These are phyloP conservation scores for Sistotremastrum niveocremeum DNA, from an alignment of 768 basidiomycete genomes.

Conservation along the genomic window DNA sequence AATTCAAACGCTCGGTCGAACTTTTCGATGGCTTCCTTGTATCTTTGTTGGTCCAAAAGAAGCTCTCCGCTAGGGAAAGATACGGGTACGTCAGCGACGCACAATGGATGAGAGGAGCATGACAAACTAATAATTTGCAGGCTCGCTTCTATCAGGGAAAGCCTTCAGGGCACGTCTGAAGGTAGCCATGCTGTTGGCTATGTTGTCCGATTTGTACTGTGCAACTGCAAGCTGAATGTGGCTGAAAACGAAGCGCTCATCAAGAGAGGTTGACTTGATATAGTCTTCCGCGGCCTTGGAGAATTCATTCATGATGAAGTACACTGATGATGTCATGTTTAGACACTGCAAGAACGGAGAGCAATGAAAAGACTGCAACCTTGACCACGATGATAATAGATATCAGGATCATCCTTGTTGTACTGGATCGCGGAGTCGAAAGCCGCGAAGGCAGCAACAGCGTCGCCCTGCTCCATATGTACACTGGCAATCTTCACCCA, in stretches of 20 bases:
- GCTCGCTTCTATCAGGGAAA: constrained; percentile 82
- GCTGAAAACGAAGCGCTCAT: constrained; percentile 84
- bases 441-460: constrained; percentile 70
- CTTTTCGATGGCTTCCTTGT: constrained; percentile 78
- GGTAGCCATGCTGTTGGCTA: constrained; percentile 75
- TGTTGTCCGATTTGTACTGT: constrained; percentile 78
- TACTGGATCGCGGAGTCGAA: constrained; percentile 82
- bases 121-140: constrained; percentile 87
- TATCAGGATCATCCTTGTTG: constrained; percentile 80
- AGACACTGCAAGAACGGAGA: constrained; percentile 1
- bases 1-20: constrained; percentile 87
- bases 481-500: constrained; percentile 96
- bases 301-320: constrained; percentile 92
- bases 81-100: background rate
- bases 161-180: constrained; percentile 75
- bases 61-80: constrained; percentile 65
- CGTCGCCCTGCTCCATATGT: constrained; percentile 88
- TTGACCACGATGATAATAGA: constrained; percentile 98
- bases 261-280: constrained; percentile 76
- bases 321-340: constrained; percentile 33
- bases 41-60: constrained; percentile 81
- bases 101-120: background rate
- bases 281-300: constrained; percentile 81
- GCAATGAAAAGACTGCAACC: constrained; percentile 29
- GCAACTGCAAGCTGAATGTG: constrained; percentile 97